Base-by-base conservation (phyloP, 192 early-diverging fungal species). In the Gryganskiella cystojenkinii region DNA sequence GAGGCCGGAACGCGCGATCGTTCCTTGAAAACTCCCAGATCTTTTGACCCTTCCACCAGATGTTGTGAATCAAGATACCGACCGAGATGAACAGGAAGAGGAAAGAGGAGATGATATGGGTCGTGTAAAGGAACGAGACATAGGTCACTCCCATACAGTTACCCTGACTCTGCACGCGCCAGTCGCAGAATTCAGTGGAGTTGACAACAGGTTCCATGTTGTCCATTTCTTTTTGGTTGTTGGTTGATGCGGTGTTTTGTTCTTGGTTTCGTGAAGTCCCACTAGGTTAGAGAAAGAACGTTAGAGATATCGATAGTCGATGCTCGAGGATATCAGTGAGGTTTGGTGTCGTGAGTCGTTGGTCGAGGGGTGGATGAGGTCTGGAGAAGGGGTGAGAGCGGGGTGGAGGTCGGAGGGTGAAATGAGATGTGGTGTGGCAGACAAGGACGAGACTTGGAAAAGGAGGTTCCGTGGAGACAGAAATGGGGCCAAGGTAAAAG, bases 21-120 rank as follows among this genome's bases (percentile, higher is more conserved):
- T 76, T 76, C 43, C 73, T 67, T 25, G 73, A 76, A 35, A 76
- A 76, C 27, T 76, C 73, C 73, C 73, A 76, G 33, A 76, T 76
- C 60, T 76, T 76, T 52, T 76, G 73, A 3, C 73, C 73, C 46
- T 76, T 76, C 73, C 73, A 76, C 73, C 73, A 76, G 22, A 76
- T 76, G 40, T 76, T 76, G 30, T 76, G 73, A 46, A 76, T 76
- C 34, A 76, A 25, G 30, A 76, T 76, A 0, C 73, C 73, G 27
- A 76, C 60, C 2, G 73, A 76, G 44, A 76, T 76, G 60, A 76
- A 76, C 17, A 76, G 37, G 47, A 76, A 76, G 13, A 76, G 45
- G 54, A 76, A 76, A 1, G 73, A 76, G 15, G 73, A 68, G 60
- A 76, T 76, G 43, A 76, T 76, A 25, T 76, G 73, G 45, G 65